Percentiles rank a stretch among this genome's conserved stretches.
Conservation (phyloP, 78 protist genomes). For the Dictyostelium purpureum region DNA sequence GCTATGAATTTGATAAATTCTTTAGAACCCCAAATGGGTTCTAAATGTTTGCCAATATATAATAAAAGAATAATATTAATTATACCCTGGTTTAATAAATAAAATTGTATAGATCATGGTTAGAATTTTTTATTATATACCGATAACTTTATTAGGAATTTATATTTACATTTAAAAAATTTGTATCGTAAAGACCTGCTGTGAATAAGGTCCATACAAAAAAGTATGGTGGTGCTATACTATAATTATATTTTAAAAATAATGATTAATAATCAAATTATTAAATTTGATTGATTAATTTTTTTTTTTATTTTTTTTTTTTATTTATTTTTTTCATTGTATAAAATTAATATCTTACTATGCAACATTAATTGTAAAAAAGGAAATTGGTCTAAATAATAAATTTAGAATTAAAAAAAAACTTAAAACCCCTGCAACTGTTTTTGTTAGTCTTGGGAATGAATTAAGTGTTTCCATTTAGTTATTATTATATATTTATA, state of each 20-base stretch:
- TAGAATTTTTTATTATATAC: background rate
- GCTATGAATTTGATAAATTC: constrained; percentile 46
- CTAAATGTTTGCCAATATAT: constrained; percentile 37
- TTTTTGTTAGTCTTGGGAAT: constrained; percentile 39
- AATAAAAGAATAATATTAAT: constrained; percentile 27
- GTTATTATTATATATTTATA: background rate
- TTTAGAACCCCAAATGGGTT: constrained; percentile 71
- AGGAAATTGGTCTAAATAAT: background rate
- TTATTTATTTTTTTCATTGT: background rate
- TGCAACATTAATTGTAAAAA: constrained; percentile 29
- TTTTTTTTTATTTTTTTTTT: too few species aligned
- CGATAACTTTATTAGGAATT: background rate
- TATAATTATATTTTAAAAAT: background rate
- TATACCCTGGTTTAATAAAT: constrained; percentile 8
- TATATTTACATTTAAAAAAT: too few species aligned
- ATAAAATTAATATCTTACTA: background rate
- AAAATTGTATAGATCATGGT: background rate
- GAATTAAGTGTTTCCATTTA: background rate
- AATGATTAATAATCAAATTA: background rate
- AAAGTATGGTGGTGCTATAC: constrained; percentile 59
- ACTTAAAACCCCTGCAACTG: constrained; percentile 14
- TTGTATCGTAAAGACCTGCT: constrained; percentile 40
- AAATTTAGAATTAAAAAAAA: constrained; percentile 50
- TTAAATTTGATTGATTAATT: background rate
- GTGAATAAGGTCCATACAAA: constrained; percentile 68